These are phyloP conservation scores for Penicillium janthinellum DNA, from an alignment of 2,329 filamentous ascomycete species.

Conservation along the genomic window DNA sequence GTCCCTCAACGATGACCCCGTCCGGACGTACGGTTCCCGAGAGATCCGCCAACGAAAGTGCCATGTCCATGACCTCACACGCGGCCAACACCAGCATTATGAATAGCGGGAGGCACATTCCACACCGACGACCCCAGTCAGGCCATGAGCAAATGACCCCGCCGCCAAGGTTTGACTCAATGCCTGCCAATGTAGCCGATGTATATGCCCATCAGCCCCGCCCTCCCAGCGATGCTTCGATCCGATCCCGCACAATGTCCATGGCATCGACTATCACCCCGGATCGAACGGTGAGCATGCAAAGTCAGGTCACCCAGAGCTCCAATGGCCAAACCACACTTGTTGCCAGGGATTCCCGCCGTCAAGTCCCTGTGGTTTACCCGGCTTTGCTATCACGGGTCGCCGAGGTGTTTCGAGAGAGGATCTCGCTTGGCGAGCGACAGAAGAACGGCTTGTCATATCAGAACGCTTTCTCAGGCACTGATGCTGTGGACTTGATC, in stretches of 20 bases:
- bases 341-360: slow-evolving; percentile 63
- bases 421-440: slow-evolving; percentile 81
- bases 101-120: slow-evolving; percentile 82
- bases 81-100: slow-evolving; percentile 80
- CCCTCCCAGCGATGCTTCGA: slow-evolving; percentile 48
- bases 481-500: slow-evolving; percentile 92
- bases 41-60: slow-evolving; percentile 85
- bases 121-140: slow-evolving; percentile 68
- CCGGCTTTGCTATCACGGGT: slow-evolving; percentile 92
- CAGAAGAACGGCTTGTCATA: slow-evolving; percentile 97
- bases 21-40: slow-evolving; percentile 91
- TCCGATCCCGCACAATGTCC: slow-evolving; percentile 72
- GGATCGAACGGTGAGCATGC: slow-evolving; percentile 62
- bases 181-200: slow-evolving; percentile 56
- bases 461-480: slow-evolving; percentile 94
- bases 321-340: slow-evolving; percentile 54
- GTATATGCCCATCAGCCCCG: slow-evolving; percentile 33
- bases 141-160: slow-evolving; percentile 37
- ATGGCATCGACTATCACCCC: slow-evolving; percentile 74
- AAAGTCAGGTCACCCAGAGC: slow-evolving; percentile 55
- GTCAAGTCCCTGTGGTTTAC: slow-evolving; percentile 81
- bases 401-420: slow-evolving; percentile 86
- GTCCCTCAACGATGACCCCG: slow-evolving; percentile 72
- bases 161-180: slow-evolving; percentile 39
- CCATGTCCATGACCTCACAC: slow-evolving; percentile 94